phyloP scores from a whole-genome alignment of 2,329 filamentous ascomycete species.

The Penicillium sp. region DNA sequence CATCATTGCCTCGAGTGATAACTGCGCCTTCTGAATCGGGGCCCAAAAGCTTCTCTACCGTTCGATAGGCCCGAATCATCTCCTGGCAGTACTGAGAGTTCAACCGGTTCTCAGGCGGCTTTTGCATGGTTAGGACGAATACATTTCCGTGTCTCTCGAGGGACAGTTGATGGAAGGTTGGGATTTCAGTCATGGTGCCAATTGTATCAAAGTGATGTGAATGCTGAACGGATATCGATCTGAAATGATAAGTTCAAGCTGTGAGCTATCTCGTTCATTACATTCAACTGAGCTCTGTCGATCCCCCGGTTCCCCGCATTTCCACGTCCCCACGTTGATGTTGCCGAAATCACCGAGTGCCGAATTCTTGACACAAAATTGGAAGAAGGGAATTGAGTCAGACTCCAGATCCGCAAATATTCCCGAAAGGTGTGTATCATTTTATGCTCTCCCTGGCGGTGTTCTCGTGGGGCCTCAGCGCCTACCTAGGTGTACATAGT shows the following conservation, averaged over 20 bases:
- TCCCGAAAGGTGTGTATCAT: background rate
- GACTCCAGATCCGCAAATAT: background rate
- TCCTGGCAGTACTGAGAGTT: conserved; percentile 51
- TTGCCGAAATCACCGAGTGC: conserved; percentile 18
- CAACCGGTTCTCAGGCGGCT: conserved; percentile 53
- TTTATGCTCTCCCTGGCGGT: no score
- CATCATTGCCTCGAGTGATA: conserved; percentile 51
- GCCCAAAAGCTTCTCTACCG: conserved; percentile 47
- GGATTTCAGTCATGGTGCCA: conserved; percentile 23
- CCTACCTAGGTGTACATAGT: background rate
- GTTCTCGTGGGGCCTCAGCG: background rate
- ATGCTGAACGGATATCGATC: background rate
- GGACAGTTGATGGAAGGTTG: conserved; percentile 42
- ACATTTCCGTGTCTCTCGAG: conserved; percentile 46
- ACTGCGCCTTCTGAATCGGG: conserved; percentile 51
- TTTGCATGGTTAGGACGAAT: conserved; percentile 54
- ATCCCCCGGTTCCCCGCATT: conserved; percentile 15
- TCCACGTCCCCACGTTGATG: conserved; percentile 6
- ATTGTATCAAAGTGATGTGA: background rate
- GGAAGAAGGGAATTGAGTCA: background rate
- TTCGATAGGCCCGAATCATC: conserved; percentile 49
- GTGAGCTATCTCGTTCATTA: background rate
- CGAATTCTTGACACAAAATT: conserved; percentile 5
- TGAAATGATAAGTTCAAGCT: background rate
- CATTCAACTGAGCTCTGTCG: background rate